A percentile compares a stretch with the other conserved stretches of the same genome.
Evolutionary conservation across 176 grass and related monocot species (phyloP).

Genomic region (Luzula sylvatica): DNA sequence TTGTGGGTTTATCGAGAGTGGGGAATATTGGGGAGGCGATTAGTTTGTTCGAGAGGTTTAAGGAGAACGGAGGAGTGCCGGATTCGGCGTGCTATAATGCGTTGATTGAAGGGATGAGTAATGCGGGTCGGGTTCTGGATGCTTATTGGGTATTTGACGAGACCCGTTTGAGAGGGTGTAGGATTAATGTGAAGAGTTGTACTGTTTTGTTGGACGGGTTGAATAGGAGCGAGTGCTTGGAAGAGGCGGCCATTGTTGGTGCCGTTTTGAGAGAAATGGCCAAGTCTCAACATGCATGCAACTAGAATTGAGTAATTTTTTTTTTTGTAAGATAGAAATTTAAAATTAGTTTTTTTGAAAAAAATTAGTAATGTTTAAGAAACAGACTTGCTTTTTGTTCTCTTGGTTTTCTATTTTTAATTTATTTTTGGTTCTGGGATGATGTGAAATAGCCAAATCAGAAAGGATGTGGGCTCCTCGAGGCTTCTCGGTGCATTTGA

Average conservation of each 20-base stretch:
- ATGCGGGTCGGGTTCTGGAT: constrained; percentile 65
- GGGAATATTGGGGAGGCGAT: constrained; percentile 75
- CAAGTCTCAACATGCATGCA: constrained; percentile 78
- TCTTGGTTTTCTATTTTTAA: not conserved
- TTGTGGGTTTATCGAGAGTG: constrained; percentile 66
- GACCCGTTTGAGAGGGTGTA: constrained; percentile 58
- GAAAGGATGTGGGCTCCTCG: constrained; percentile 46
- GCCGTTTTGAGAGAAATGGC: constrained; percentile 92
- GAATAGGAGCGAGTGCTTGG: constrained; percentile 69
- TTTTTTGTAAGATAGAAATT: too few species aligned
- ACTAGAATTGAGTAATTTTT: constrained; percentile 36
- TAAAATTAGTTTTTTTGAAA: too few species aligned
- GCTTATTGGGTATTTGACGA: constrained; percentile 87
- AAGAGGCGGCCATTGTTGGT: constrained; percentile 85
- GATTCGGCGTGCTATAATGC: constrained; percentile 71
- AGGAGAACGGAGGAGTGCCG: constrained; percentile 62
- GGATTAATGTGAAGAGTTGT: constrained; percentile 71
- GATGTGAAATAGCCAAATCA: constrained; percentile 80
- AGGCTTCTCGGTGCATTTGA: constrained; percentile 18
- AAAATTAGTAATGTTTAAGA: too few species aligned
- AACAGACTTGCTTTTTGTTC: too few species aligned
- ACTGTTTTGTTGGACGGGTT: constrained; percentile 83
- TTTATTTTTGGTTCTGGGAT: constrained; percentile 32
- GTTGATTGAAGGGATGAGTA: constrained; percentile 97
- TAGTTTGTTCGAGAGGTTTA: constrained; percentile 74